A percentile compares a stretch with the other conserved stretches of the same genome.
phyloP scores from a whole-genome alignment of 2,329 filamentous ascomycete genomes.

The Phyllosticta citriasiana region DNA sequence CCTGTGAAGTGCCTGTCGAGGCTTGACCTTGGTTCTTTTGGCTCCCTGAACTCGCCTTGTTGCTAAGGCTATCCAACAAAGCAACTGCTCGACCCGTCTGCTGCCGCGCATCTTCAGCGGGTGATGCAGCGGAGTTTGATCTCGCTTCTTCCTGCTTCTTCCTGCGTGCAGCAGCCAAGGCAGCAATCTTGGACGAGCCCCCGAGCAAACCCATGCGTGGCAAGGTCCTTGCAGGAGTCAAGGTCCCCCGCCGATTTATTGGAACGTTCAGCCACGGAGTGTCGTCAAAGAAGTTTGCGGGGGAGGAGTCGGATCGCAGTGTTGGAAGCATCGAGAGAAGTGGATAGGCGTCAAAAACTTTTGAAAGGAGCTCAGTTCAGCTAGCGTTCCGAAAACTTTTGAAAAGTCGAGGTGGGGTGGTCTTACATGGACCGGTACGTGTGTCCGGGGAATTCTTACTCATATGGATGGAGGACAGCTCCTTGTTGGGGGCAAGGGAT shows the following conservation, averaged over 20 bases:
- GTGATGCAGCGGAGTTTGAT: slow-evolving; percentile 14
- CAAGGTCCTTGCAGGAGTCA: slow-evolving; percentile 51
- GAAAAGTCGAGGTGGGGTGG: background rate
- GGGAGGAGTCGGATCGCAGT: slow-evolving; percentile 23
- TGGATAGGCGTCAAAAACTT: slow-evolving; percentile 1
- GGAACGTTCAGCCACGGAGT: slow-evolving; percentile 78
- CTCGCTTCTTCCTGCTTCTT: slow-evolving; percentile 64
- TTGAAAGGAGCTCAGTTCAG: background rate
- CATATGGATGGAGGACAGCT: slow-evolving; percentile 14
- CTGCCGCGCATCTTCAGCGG: slow-evolving; percentile 9
- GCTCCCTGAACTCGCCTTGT: slow-evolving; percentile 2
- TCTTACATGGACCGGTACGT: slow-evolving; percentile 5
- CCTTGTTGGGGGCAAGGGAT: slow-evolving; percentile 2
- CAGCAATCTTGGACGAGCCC: slow-evolving; percentile 74
- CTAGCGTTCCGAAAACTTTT: background rate
- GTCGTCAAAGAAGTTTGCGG: slow-evolving; percentile 63
- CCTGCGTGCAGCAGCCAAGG: slow-evolving; percentile 74
- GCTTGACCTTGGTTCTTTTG: slow-evolving; percentile 17
- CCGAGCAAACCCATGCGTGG: slow-evolving; percentile 64
- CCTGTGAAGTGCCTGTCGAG: background rate
- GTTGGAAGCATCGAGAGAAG: slow-evolving; percentile 6
- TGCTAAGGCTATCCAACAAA: slow-evolving; percentile 34
- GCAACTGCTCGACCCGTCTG: slow-evolving; percentile 28
- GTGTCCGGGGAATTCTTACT: slow-evolving; percentile 3
- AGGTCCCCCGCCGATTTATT: slow-evolving; percentile 48